These are phyloP conservation scores for Ophiostoma triangulosporum DNA, from an alignment of 2,329 filamentous ascomycete genomes.

Conservation along the genomic window DNA sequence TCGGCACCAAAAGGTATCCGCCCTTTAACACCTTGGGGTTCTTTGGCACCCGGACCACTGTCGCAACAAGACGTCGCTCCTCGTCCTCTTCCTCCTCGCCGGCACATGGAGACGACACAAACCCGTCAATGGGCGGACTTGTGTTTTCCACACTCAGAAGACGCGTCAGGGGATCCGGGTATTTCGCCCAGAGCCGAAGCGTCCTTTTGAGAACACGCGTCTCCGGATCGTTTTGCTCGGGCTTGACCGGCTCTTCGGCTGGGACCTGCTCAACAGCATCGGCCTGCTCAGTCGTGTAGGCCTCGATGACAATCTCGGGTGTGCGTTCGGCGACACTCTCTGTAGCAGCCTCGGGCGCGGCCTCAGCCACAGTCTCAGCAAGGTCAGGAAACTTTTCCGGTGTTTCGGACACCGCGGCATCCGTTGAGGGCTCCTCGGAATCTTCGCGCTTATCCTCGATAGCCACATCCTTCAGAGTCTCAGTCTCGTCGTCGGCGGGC, in stretches of 20 bases:
- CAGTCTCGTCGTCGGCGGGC: constrained; percentile 15
- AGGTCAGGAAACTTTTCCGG: not conserved
- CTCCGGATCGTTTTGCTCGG: constrained; percentile 35
- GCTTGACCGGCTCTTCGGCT: not conserved
- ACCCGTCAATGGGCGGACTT: constrained; percentile 53
- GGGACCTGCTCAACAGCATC: not conserved
- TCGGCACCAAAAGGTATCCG: constrained; percentile 76
- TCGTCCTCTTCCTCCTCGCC: constrained; percentile 23
- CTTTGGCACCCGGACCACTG: constrained; percentile 65
- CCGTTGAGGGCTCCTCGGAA: not conserved
- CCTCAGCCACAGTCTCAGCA: not conserved
- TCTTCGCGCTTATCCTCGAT: not conserved
- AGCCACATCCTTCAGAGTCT: constrained; percentile 14
- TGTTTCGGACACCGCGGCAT: not conserved
- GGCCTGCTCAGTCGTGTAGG: not conserved
- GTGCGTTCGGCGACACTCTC: not conserved
- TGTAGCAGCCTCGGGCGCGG: not conserved
- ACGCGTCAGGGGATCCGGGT: constrained; percentile 40
- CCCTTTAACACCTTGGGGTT: constrained; percentile 72
- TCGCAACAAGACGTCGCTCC: constrained; percentile 57
- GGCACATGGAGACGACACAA: constrained; percentile 19
- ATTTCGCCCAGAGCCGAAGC: constrained; percentile 50
- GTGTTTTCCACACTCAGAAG: constrained; percentile 50
- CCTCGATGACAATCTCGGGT: not conserved
- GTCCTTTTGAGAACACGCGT: constrained; percentile 38